Conservation (phyloP, 139 green algal species). For the Edaphochlamys debaryana region DNA sequence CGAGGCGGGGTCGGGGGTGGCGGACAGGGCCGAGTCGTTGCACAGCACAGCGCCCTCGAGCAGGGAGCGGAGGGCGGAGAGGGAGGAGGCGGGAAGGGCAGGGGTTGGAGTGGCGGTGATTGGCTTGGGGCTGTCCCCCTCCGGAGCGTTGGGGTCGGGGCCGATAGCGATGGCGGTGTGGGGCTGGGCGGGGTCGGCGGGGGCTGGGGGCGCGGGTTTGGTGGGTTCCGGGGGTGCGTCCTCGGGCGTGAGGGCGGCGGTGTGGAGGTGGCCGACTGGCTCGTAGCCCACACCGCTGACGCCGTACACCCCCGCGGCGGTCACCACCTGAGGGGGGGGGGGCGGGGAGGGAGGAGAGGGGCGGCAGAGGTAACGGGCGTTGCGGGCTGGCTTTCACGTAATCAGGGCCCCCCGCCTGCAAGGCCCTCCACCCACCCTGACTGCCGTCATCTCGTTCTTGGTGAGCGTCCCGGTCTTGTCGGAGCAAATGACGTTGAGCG, state of each 20-base stretch:
- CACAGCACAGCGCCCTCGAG: conserved; percentile 52
- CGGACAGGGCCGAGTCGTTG: conserved; percentile 48
- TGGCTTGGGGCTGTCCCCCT: neutral
- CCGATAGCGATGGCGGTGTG: too few relatives aligned
- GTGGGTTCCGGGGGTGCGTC: neutral
- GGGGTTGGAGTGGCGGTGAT: too few relatives aligned
- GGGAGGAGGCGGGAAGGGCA: neutral
- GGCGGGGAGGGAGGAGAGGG: too few relatives aligned
- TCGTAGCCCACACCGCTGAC: conserved; percentile 57
- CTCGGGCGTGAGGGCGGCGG: conserved; percentile 27
- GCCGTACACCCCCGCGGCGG: conserved; percentile 23
- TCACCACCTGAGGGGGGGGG: conserved; percentile 1
- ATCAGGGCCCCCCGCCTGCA: too few relatives aligned
- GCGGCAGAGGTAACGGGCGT: too few relatives aligned
- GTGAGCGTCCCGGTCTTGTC: conserved; percentile 77
- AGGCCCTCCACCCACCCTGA: conserved; percentile 25
- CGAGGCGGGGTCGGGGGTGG: too few relatives aligned
- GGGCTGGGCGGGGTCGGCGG: too few relatives aligned
- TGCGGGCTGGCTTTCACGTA: too few relatives aligned
- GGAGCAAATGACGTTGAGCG: conserved; percentile 46
- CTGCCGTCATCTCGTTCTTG: conserved; percentile 82
- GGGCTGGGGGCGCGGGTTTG: too few relatives aligned
- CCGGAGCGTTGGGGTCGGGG: too few relatives aligned
- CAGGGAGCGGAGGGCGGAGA: neutral
- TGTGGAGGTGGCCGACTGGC: conserved; percentile 42